phyloP scores from a whole-genome alignment of 108 stramenopile species.

The Skeletonema tropicum region DNA sequence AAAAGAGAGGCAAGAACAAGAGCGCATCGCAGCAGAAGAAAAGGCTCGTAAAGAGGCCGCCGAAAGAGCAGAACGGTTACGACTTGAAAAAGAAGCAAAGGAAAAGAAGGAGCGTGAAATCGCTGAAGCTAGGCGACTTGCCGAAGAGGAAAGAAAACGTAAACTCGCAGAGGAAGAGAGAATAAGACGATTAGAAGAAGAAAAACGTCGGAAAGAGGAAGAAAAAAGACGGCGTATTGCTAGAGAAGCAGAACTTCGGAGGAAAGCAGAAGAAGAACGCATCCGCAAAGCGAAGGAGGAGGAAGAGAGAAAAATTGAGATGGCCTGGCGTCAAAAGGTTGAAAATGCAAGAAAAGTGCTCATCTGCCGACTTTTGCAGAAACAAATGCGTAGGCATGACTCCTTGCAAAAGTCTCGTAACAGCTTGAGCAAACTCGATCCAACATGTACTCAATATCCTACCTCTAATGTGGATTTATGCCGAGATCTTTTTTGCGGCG shows the following conservation, averaged over 20 bases:
- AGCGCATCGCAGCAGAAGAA: conserved; percentile 15
- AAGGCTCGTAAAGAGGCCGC: conserved; percentile 25
- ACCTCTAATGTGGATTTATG: background rate
- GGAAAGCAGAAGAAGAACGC: conserved; percentile 48
- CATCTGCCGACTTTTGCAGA: conserved; percentile 45
- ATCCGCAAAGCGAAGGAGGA: conserved; percentile 36
- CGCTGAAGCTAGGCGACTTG: conserved; percentile 15
- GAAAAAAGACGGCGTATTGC: conserved; percentile 16
- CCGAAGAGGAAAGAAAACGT: conserved; percentile 22
- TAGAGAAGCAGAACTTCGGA: conserved; percentile 21
- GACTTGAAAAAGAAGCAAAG: conserved; percentile 25
- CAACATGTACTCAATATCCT: conserved; percentile 29
- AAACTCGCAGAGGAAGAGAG: conserved; percentile 21
- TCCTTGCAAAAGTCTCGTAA: conserved; percentile 16
- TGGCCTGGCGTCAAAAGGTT: conserved; percentile 39
- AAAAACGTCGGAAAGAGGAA: conserved; percentile 22
- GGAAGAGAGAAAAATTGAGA: conserved; percentile 36
- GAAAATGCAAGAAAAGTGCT: conserved; percentile 42
- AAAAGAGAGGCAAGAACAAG: conserved; percentile 17
- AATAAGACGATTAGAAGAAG: conserved; percentile 28
- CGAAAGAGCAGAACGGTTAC: conserved; percentile 33
- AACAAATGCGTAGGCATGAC: conserved; percentile 26
- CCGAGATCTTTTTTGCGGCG: background rate
- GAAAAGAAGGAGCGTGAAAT: conserved; percentile 32
- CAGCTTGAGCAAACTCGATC: conserved; percentile 30